These are phyloP conservation scores for Candida fluviatilis DNA, from an alignment of 805 yeast species.

Conservation along the genomic window DNA sequence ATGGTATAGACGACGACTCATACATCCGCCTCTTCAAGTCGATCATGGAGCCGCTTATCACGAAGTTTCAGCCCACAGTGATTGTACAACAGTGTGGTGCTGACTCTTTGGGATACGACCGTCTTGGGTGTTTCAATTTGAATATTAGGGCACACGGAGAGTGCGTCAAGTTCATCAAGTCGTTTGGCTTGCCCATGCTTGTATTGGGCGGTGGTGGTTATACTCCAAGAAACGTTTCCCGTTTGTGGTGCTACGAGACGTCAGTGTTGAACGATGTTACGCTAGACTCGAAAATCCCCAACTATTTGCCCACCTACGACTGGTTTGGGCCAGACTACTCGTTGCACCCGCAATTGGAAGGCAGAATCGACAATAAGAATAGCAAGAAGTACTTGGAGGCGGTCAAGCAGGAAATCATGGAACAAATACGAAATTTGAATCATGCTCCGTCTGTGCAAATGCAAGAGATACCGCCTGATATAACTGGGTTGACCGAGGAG, in stretches of 20 bases:
- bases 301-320: conserved; percentile 66
- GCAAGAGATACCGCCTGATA: conserved; percentile 80
- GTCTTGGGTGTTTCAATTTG: conserved; percentile 90
- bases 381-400: conserved; percentile 78
- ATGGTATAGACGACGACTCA: conserved; percentile 92
- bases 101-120: conserved; percentile 88
- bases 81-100: conserved; percentile 98
- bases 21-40: conserved; percentile 75
- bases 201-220: conserved; percentile 98
- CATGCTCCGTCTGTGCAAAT: conserved; percentile 95
- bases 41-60: conserved; percentile 84
- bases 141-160: conserved; percentile 93
- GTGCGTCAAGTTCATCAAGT: conserved; percentile 84
- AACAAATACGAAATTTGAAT: conserved; percentile 73
- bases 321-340: conserved; percentile 91
- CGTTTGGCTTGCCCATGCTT: conserved; percentile 85
- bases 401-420: conserved; percentile 69
- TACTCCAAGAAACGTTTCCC: conserved; percentile 90
- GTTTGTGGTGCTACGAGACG: conserved; percentile 96
- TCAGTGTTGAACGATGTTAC: conserved; percentile 65
- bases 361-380: conserved; percentile 77
- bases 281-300: conserved; percentile 49
- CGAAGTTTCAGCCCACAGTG: conserved; percentile 88
- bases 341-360: conserved; percentile 66
- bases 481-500: conserved; percentile 40